Percentiles rank a stretch among this genome's conserved stretches.
These are phyloP conservation scores for Rhodotorula babjevae DNA, from an alignment of 768 basidiomycete species.

Conservation along the genomic window DNA sequence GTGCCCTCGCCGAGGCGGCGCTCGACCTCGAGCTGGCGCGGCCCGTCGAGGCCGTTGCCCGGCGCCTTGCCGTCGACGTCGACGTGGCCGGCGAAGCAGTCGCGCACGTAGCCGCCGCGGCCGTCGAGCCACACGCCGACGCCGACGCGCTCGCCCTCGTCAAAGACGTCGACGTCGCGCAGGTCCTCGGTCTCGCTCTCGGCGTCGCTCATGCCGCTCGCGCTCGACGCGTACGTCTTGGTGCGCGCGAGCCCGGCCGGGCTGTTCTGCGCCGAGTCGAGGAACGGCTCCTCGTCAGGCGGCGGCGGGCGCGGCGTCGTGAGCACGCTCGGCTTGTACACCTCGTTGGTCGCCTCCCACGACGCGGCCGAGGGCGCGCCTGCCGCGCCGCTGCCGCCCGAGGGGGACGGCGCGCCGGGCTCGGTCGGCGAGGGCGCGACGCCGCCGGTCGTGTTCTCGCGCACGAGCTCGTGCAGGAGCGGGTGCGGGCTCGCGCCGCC, in stretches of 20 bases:
- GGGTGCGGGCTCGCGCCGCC: conserved; percentile 10
- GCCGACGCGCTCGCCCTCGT: conserved; percentile 68
- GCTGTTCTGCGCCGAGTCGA: conserved; percentile 26
- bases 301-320: conserved; percentile 11
- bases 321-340: conserved; percentile 21
- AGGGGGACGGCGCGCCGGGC: no score
- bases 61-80: conserved; percentile 24
- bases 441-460: conserved; percentile 34
- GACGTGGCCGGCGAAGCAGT: conserved; percentile 73
- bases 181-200: conserved; percentile 5
- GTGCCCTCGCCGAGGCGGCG: conserved; percentile 39
- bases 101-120: conserved; percentile 61
- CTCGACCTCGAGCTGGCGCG: conserved; percentile 41
- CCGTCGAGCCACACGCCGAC: conserved; percentile 64
- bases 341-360: conserved; percentile 31
- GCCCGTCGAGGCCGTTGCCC: conserved; percentile 34
- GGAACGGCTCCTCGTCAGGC: conserved; percentile 16
- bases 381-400: background rate
- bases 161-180: conserved; percentile 51
- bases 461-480: conserved; percentile 24
- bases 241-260: background rate
- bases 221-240: conserved; percentile 13
- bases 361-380: background rate
- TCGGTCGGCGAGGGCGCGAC: conserved; percentile 1
- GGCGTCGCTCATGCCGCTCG: background rate